Percentiles rank a stretch among this genome's conserved stretches.
Conservation (phyloP, 2,329 filamentous ascomycete genomes). For the Cadophora sp. region DNA sequence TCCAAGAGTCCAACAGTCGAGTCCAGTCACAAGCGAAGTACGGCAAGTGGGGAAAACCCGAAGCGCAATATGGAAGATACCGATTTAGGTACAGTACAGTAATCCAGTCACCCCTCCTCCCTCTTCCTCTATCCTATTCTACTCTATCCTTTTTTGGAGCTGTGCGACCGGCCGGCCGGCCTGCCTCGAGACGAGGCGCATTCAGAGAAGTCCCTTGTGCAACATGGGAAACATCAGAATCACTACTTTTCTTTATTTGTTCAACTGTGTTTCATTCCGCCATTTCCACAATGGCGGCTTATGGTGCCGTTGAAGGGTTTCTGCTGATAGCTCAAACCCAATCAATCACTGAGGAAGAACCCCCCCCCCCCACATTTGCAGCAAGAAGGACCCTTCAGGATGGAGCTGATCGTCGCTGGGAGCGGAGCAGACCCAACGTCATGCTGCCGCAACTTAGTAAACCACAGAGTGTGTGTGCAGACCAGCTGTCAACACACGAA, state of each 20-base stretch:
- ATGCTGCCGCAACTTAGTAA: constrained; percentile 4
- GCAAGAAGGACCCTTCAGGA: constrained; percentile 3
- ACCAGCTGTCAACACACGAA: constrained; percentile 16
- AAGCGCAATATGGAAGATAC: constrained; percentile 6
- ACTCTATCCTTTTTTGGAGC: too few relatives aligned
- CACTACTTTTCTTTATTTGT: too few relatives aligned
- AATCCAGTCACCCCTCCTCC: background rate
- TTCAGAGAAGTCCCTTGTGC: background rate
- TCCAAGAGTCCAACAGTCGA: too few relatives aligned
- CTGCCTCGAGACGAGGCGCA: background rate
- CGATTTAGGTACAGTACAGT: background rate
- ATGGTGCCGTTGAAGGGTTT: background rate
- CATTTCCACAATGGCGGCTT: background rate
- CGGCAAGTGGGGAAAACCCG: background rate
- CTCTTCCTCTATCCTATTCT: too few relatives aligned
- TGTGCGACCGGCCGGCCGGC: too few relatives aligned
- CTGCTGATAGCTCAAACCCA: background rate
- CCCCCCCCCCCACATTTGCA: constrained; percentile 10
- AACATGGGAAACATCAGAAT: background rate
- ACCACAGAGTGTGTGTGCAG: background rate
- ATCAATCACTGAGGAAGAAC: background rate
- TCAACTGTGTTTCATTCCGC: background rate
- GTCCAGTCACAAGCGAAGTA: constrained; percentile 6
- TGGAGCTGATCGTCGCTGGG: constrained; percentile 2
- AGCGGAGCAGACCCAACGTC: too few relatives aligned